Percentiles rank a stretch among this genome's conserved stretches.
Evolutionary conservation across 2,329 filamentous ascomycete species (phyloP).

Genomic region (Celoporthe dispersa): DNA sequence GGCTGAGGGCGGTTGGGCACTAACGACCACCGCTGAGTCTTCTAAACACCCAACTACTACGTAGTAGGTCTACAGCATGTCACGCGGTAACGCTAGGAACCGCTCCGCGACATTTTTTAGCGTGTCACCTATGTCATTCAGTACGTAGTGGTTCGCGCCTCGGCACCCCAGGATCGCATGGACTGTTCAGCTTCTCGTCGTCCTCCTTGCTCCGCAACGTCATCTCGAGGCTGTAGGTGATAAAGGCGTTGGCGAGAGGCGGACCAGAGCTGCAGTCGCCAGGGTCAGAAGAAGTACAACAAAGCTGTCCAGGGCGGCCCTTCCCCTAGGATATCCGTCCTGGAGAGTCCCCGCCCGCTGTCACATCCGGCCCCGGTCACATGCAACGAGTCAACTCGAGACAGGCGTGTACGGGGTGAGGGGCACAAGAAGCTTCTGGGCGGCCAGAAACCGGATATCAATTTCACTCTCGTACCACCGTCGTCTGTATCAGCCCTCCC

Average conservation of each 20-base stretch:
- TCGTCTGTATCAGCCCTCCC: background rate
- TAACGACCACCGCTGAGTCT: background rate
- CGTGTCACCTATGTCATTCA: constrained; percentile 2
- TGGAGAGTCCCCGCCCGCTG: background rate
- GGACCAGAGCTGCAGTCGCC: background rate
- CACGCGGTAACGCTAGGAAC: background rate
- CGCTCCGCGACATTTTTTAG: background rate
- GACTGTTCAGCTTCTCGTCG: background rate
- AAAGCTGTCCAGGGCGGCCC: background rate
- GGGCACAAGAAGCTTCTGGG: background rate
- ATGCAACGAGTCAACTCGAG: background rate
- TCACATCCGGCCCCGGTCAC: background rate
- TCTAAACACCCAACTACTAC: background rate
- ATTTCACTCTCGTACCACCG: constrained; percentile 12
- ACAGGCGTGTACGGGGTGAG: background rate
- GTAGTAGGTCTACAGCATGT: background rate
- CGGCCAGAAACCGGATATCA: constrained; percentile 1
- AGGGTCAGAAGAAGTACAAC: background rate
- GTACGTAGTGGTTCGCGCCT: background rate
- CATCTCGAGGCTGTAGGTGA: background rate
- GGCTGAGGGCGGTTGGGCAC: background rate
- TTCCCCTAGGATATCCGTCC: no score
- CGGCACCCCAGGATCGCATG: background rate
- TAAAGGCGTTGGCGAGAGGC: background rate
- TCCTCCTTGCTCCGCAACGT: background rate